Evolutionary conservation across 768 basidiomycete genomes (phyloP), one percentile per base, ranked within the genome.

Genomic region (Gyrodon lividus): DNA sequence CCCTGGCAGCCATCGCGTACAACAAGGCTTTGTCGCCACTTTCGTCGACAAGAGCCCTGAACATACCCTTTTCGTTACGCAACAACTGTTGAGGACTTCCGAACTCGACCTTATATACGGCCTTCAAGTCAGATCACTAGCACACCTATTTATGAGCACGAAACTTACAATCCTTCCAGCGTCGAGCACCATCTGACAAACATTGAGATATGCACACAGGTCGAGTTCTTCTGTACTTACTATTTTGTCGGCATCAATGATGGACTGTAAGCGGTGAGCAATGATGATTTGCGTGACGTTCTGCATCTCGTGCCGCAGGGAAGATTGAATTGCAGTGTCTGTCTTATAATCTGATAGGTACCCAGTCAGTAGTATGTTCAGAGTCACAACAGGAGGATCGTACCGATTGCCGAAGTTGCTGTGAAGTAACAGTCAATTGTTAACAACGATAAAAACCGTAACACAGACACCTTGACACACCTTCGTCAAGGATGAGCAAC

Each of bases 161-260:
- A 6, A 20, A 24, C 72, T 65, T 50, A 74, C 74, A 34, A 75
- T 65, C 3, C 58, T 61, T 26, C 75, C 74, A 8, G 70, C 67
- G 46, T 75, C 74, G 5, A 75, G 70, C 16, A 75, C 74, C 70
- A 75, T 72, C 75, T 75, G 34, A 24, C 22, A 38, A 13, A 20
- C 13, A 30, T 20, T 20, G 20, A 43, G 39, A 14, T 16, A 5
- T 26, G 9, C 13, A n/a, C 12, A 9, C 13, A 46, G 49, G 23
- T 23, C n/a, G 9, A 39, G 13, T 14, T 13, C 22, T 10, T 6
- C 14, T 6, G 22, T 17, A 60, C 68, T 33, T 46, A 83, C 71
- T 43, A 84, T 79, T 55, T 79, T 78, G 63, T 85, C 82, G 4
- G 80, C 77, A 51, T 83, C 81, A 70, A 82, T 80, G 52, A 84